Conservation (phyloP, 2,329 filamentous ascomycete genomes). For the Xylariaceae sp. region DNA sequence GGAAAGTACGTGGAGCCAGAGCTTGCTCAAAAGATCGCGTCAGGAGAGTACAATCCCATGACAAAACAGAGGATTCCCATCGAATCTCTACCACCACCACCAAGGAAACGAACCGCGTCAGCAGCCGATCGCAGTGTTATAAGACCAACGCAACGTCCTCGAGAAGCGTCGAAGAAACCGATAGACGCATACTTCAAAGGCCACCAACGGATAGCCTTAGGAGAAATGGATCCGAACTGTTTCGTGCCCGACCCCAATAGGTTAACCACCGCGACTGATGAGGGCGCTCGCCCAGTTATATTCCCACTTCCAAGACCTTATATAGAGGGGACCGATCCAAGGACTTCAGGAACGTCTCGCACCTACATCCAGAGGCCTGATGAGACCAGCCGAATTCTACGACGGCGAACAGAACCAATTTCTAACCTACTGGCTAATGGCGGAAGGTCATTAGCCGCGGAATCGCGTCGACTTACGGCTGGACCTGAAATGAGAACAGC, state of each 20-base stretch:
- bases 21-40: constrained; percentile 69
- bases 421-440: constrained; percentile 37
- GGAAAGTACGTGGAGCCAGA: constrained; percentile 67
- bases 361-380: constrained; percentile 26
- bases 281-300: constrained; percentile 50
- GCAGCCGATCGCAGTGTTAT: constrained; percentile 17
- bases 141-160: constrained; percentile 18
- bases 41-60: constrained; percentile 82
- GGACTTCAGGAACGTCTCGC: constrained; percentile 21
- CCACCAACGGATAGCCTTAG: constrained; percentile 50
- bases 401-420: constrained; percentile 52
- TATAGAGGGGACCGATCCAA: constrained; percentile 34
- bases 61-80: constrained; percentile 66
- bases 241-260: constrained; percentile 50
- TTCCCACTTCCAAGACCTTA: constrained; percentile 59
- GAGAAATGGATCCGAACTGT: constrained; percentile 61
- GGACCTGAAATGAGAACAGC: constrained; percentile 5
- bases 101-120: constrained; percentile 35
- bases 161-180: constrained; percentile 40
- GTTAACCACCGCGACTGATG: constrained; percentile 45
- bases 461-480: constrained; percentile 25
- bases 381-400: constrained; percentile 39
- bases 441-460: constrained; percentile 24
- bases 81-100: constrained; percentile 36
- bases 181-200: constrained; percentile 54